Base-by-base conservation (phyloP, 2,329 filamentous ascomycete species). In the Ceratocystis alfenasii region DNA sequence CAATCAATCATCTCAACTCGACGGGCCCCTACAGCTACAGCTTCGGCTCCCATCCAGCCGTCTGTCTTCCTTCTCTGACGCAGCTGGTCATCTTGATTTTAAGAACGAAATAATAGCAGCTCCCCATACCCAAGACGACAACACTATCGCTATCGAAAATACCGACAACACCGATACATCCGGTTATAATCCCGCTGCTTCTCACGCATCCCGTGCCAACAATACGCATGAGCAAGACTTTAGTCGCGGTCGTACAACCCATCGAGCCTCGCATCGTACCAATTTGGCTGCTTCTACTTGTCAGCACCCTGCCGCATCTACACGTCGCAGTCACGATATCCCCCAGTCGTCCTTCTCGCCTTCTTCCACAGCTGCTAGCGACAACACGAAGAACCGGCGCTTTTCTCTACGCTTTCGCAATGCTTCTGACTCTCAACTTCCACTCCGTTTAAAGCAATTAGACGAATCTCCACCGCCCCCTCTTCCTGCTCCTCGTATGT, bases 341-440 rank as follows among this genome's bases (percentile, higher is more conserved):
- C 22, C 48, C 20, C 62, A 59, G 28, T 45, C 66, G 20, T 64
- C 66, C 7, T 63, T 57, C 6, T 44, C 55, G 30, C 46, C 67
- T 1, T 44, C 60, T 61, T 55, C 61, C 10, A 33, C 72, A 71
- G 66, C 72, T 70, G 12, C 62, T 28, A 53, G 12, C 61, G 72
- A 70, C 57, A 70, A 70, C 41, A 76, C 76, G 44, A 85, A 81
- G 71, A 80, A 84, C 70, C 81, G 80, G 68, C 82, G 84, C 68
- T 87, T 87, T 73, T 86, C 83, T 75, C 79, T 96, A 76, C 87
- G 87, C 72, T 91, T 94, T 74, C 88, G 91, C 72, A 92, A 96
- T 81, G 92, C 90, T 68, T 96, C 92, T 7, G 93, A 97, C 76
- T 88, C 91, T 63, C 91, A 96, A 75, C 78, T 97, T 68, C 90